Evolutionary conservation across 108 stramenopile genomes (phyloP), one percentile per base, ranked within the genome.

Genomic region (Aurantiochytrium sp.): DNA sequence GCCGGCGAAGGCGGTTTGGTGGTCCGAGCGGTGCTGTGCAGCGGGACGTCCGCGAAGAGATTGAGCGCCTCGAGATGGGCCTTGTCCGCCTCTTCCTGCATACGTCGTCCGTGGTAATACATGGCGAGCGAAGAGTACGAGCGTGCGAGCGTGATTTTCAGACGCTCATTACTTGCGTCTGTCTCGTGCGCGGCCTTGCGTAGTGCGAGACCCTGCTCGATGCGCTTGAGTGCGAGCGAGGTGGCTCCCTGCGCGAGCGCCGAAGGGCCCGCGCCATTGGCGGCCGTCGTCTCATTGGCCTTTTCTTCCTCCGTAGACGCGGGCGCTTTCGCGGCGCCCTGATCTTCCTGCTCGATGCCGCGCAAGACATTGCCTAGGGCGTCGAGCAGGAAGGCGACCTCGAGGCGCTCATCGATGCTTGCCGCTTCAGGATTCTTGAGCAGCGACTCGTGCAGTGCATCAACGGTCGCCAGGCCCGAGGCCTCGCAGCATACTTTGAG

Each of bases 11-110:
- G 73, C 45, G 73, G 73, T 48, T 81, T 41, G 8, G 15, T 6
- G 8, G 73, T 12, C 19, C 73, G 45, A 12, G 73, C 45, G 19
- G 39, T 81, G 12, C 42, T 48, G n/a, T 24, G 39, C n/a, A 81
- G 24, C 6, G 73, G 73, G 2, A 81, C 73, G n/a, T 81, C 45
- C 10, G 73, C 39, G 45, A 81, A 81, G 6, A 81, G 27, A 81
- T 81, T 81, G 24, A 81, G 73, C n/a, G 73, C 73, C 32, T 81
- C 73, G 27, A 81, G 45, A 48, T 81, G 73, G n/a, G 45, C 45
- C 32, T 41, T 48, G 73, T 81, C 73, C 12, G 73, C 73, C 24
- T 81, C 42, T 30, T 81, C 21, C 27, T 41, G 42, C 73, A 81
- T 81, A 24, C 45, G 39, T 12, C 73, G 39, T 6, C 42, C 39